Conservation (phyloP, 768 basidiomycete genomes). For the Podaxis carcinomalis region DNA sequence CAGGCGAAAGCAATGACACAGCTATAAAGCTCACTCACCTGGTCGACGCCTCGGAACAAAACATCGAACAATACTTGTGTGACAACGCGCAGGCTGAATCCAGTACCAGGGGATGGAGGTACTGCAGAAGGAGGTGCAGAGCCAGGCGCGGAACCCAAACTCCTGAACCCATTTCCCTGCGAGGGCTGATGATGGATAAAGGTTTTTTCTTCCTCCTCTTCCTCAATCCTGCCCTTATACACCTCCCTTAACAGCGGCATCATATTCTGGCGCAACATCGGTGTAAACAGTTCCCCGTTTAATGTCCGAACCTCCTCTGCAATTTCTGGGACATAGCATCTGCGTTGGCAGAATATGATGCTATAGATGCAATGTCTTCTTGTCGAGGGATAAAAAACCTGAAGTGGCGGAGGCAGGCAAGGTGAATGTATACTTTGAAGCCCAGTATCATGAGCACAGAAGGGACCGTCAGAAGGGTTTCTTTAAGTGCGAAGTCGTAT, state of each 20-base stretch:
- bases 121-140: neutral
- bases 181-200: neutral
- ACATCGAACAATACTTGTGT: neutral
- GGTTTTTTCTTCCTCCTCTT: neutral
- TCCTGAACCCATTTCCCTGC: neutral
- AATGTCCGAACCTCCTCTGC: slow-evolving; percentile 76
- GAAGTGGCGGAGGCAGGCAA: slow-evolving; percentile 56
- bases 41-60: neutral
- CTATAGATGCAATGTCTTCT: slow-evolving; percentile 53
- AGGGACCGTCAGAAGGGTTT: slow-evolving; percentile 66
- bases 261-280: slow-evolving; percentile 66
- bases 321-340: slow-evolving; percentile 61
- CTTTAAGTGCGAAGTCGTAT: slow-evolving; percentile 49
- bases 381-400: slow-evolving; percentile 68
- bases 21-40: neutral
- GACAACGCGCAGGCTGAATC: neutral
- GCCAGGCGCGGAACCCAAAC: neutral
- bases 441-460: slow-evolving; percentile 58
- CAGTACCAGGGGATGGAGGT: neutral
- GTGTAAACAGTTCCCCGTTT: slow-evolving; percentile 64
- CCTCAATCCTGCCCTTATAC: slow-evolving; percentile 46
- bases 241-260: slow-evolving; percentile 57
- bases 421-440: slow-evolving; percentile 73
- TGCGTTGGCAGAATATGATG: slow-evolving; percentile 56
- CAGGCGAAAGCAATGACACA: neutral